phyloP scores from a whole-genome alignment of 2,329 filamentous ascomycete species.

The Exserohilum turcica region DNA sequence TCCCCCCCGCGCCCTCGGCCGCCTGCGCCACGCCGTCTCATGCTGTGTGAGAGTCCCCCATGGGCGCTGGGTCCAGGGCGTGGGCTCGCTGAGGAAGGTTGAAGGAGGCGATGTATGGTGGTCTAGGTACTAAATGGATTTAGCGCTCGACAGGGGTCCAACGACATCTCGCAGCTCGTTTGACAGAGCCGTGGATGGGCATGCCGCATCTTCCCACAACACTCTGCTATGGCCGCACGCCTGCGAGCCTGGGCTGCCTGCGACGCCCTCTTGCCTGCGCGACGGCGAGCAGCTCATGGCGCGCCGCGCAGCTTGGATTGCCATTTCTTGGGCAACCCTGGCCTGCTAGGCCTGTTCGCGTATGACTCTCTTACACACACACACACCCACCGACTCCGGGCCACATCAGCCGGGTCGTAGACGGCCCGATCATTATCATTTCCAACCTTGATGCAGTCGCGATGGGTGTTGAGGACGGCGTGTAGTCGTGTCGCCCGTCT shows the following conservation, averaged over 20 bases:
- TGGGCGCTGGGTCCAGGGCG: slow-evolving; percentile 13
- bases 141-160: slow-evolving; percentile 19
- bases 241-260: slow-evolving; percentile 1
- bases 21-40: neutral
- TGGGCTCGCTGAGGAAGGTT: slow-evolving; percentile 25
- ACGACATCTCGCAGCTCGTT: slow-evolving; percentile 22
- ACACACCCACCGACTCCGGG: slow-evolving; percentile 23
- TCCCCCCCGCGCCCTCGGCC: neutral
- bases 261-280: neutral
- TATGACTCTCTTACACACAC: slow-evolving; percentile 23
- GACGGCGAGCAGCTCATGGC: slow-evolving; percentile 4
- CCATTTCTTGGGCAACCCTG: slow-evolving; percentile 9
- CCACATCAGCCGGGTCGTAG: slow-evolving; percentile 31
- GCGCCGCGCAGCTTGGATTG: slow-evolving; percentile 6
- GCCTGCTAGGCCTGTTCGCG: slow-evolving; percentile 16
- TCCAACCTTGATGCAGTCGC: slow-evolving; percentile 1
- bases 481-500: slow-evolving; percentile 14
- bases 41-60: neutral
- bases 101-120: slow-evolving; percentile 32
- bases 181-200: slow-evolving; percentile 11
- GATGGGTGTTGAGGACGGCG: neutral
- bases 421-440: slow-evolving; percentile 20
- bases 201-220: slow-evolving; percentile 20
- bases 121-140: slow-evolving; percentile 21
- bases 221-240: slow-evolving; percentile 10